Evolutionary conservation across 768 basidiomycete genomes (phyloP), one percentile per base, ranked within the genome.

Genomic region (Podaxis carcinomalis): DNA sequence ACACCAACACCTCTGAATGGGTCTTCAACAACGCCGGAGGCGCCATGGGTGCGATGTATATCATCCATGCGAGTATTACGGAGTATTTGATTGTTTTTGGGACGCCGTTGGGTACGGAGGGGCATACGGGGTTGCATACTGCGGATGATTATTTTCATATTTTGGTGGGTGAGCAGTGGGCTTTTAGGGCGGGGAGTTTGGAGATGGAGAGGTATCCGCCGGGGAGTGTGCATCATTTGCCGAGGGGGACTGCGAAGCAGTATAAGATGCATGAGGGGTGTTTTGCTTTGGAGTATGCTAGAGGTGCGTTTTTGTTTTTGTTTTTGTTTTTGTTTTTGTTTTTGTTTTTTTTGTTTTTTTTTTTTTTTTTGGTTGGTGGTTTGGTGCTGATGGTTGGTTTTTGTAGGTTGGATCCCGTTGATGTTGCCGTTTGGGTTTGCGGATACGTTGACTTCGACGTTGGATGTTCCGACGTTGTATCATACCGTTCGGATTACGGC

Each of bases 141-240:
- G 95, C 95, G 1, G 97, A 99, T 70, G 97, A 99, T 72, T 98
- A 98, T 74, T 99, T 98, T 80, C 86, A 97, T 70, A 98, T 99
- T 68, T 79, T 99, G 35, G 77, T 85, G 53, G 97, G 96, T 0
- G 94, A 96, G 74, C 93, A 99, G 73, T 96, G 93, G 88, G 96
- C 95, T 0, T 97, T 93, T 73, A 70, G 57, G 25, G 88, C 96
- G 0, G 95, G 95, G 28, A 80, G 80, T 4, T 77, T 98, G 25
- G 86, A 89, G 67, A 91, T 85, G 83, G 94, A 98, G 83, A 76
- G 83, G 21, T 99, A 99, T 72, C 75, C 78, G 4, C 77, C 94
- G 0, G 97, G 97, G 2, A 86, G 83, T 56, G 89, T 97, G 2
- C 93, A 99, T 73, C 81, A 89, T 69, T 78, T 98, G 59, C 87